Percentiles rank a stretch among this genome's conserved stretches.
These are phyloP conservation scores for Phoma herbarum DNA, from an alignment of 2,329 filamentous ascomycete species.

Conservation along the genomic window DNA sequence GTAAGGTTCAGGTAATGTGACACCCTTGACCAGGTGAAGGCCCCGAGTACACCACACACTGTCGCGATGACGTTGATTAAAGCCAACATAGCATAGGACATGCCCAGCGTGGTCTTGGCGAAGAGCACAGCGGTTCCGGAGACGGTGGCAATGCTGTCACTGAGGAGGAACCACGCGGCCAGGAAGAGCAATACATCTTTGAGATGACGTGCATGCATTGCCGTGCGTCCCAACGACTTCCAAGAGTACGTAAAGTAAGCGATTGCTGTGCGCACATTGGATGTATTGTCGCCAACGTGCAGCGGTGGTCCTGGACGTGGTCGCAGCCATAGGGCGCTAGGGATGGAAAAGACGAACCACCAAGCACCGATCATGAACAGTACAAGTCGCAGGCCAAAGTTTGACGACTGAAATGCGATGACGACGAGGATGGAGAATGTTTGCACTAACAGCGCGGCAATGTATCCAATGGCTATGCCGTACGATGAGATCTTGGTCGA, in stretches of 20 bases:
- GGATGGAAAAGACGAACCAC: slow-evolving; percentile 94
- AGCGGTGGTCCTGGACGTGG: slow-evolving; percentile 85
- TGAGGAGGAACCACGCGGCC: slow-evolving; percentile 91
- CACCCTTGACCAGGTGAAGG: slow-evolving; percentile 86
- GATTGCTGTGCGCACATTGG: slow-evolving; percentile 62
- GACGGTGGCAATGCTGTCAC: slow-evolving; percentile 92
- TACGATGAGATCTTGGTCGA: slow-evolving; percentile 92
- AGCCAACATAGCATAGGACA: slow-evolving; percentile 86
- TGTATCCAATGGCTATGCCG: slow-evolving; percentile 93
- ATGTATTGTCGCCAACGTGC: slow-evolving; percentile 38
- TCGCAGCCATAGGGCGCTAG: slow-evolving; percentile 85
- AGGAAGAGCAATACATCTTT: slow-evolving; percentile 81
- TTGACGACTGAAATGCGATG: slow-evolving; percentile 68
- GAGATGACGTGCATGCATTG: slow-evolving; percentile 75
- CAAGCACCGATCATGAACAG: slow-evolving; percentile 87
- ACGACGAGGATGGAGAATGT: slow-evolving; percentile 81
- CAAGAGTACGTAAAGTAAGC: slow-evolving; percentile 85
- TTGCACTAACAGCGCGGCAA: slow-evolving; percentile 85
- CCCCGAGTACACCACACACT: slow-evolving; percentile 81
- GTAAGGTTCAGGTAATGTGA: slow-evolving; percentile 73
- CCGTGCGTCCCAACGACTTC: slow-evolving; percentile 83
- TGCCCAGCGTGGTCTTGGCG: slow-evolving; percentile 90
- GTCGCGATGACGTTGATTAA: slow-evolving; percentile 95
- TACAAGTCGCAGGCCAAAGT: slow-evolving; percentile 85
- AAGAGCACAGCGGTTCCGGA: slow-evolving; percentile 95